phyloP scores from a whole-genome alignment of 2,329 filamentous ascomycete species.

The Drechslera avenae region DNA sequence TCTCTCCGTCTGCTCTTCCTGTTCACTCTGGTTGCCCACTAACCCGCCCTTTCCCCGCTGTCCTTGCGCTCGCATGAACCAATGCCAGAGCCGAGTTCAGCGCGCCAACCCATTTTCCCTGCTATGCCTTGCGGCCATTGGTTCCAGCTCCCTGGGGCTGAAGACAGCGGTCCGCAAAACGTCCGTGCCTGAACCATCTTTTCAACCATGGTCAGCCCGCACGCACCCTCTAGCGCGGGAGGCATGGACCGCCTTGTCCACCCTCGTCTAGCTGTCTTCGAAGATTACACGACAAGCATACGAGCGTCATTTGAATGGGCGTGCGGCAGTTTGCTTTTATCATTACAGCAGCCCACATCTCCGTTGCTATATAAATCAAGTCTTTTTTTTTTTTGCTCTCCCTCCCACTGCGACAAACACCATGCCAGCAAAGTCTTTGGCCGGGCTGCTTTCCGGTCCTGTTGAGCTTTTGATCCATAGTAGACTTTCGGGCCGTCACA shows the following conservation, averaged over 20 bases:
- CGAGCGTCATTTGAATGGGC: no score
- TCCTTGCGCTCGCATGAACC: background rate
- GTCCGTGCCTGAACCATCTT: slow-evolving; percentile 9
- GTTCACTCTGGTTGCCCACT: background rate
- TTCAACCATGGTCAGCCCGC: background rate
- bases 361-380: no score
- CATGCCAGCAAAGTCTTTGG: no score
- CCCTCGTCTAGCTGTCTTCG: background rate
- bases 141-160: slow-evolving; percentile 15
- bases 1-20: background rate
- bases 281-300: background rate
- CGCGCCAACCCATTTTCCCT: slow-evolving; percentile 11
- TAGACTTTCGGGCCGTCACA: no score
- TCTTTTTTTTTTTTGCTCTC: no score
- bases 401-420: no score
- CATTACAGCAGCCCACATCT: no score
- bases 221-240: slow-evolving; percentile 2
- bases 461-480: no score
- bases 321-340: no score
- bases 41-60: background rate
- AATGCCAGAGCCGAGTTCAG: slow-evolving; percentile 7
- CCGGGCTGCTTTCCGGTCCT: no score
- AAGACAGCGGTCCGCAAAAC: slow-evolving; percentile 15
- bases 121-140: slow-evolving; percentile 8
- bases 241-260: slow-evolving; percentile 1